Conservation (phyloP, 2,329 filamentous ascomycete species). For the Gyromitra esculenta region DNA sequence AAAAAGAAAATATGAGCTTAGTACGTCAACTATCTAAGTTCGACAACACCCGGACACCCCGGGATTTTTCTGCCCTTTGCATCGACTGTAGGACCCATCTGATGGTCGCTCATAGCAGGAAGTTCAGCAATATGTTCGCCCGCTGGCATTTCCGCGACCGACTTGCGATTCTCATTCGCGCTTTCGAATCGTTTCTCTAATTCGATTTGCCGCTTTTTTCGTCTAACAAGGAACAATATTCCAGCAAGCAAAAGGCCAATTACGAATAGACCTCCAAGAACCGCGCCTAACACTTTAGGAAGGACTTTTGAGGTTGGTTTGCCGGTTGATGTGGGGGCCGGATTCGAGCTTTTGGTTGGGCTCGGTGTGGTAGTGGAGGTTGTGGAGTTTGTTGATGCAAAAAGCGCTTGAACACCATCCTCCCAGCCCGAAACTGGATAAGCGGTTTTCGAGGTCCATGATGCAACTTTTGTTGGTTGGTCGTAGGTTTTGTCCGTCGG, state of each 20-base stretch:
- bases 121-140: constrained; percentile 12
- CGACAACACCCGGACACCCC: neutral
- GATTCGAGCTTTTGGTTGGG: neutral
- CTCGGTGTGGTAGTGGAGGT: neutral
- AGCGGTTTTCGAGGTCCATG: constrained; percentile 17
- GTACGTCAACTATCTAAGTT: neutral
- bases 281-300: constrained; percentile 12
- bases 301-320: neutral
- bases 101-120: neutral
- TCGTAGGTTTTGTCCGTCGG: constrained; percentile 21
- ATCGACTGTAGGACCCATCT: neutral
- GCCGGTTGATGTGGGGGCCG: neutral
- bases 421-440: constrained; percentile 21
- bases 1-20: neutral
- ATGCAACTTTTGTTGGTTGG: constrained; percentile 11
- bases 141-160: constrained; percentile 28
- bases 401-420: constrained; percentile 31
- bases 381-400: constrained; percentile 26
- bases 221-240: constrained; percentile 22
- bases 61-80: neutral
- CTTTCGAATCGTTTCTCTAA: constrained; percentile 8
- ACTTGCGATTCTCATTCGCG: neutral
- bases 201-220: constrained; percentile 11
- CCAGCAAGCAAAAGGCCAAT: constrained; percentile 19
- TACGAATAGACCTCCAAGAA: constrained; percentile 32